Evolutionary conservation across 176 grass and related monocot genomes (phyloP).

Genomic region (Sorghum bicolor): Sorghum_bicolor_NCBIv3 NC_012875.2:48085501-48086000

Average conservation of each 20-base stretch:
- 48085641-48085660: not conserved
- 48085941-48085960: constrained; percentile 53
- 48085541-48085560: not conserved
- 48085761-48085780: constrained; percentile 42
- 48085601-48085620: not conserved
- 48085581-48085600: not conserved
- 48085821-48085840: constrained; percentile 17
- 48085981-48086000: constrained; percentile 51
- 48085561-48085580: not conserved
- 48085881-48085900: not conserved
- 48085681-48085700: not conserved
- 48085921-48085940: constrained; percentile 67
- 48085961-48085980: constrained; percentile 73
- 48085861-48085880: constrained; percentile 29
- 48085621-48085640: not conserved
- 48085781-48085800: constrained; percentile 40
- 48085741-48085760: not conserved
- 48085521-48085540: not conserved
- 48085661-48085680: not conserved
- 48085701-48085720: not conserved
- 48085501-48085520: not conserved
- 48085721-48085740: not conserved
- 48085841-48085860: constrained; percentile 42
- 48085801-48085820: constrained; percentile 32
- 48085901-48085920: constrained; percentile 7